Base-by-base conservation (phyloP, 352 stramenopile genomes). In the Pythium coloratum region DNA sequence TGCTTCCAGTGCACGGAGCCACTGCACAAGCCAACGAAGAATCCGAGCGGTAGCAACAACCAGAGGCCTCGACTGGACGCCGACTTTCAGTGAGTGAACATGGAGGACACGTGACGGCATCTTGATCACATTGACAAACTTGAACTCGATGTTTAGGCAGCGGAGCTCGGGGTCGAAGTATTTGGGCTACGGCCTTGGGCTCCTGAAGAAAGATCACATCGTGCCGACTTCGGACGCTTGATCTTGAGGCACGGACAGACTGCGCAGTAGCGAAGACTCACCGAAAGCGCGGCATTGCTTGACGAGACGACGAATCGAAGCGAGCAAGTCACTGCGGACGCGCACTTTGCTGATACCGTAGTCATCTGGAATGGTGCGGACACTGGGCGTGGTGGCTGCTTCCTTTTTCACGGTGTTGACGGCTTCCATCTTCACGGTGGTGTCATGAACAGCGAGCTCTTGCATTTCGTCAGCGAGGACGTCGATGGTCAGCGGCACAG, bases 131-230 rank as follows among this genome's bases (percentile, higher is more conserved):
- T 26, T 58, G n/a, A 2, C 16, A 40, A 13, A 13, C 3, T 20
- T 49, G 10, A 49, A 13, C 6, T 34, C 64, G 24, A 6, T 54
- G 24, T 51, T 6, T 47, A 90, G 76, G 44, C 80, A 82, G 63
- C 62, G 75, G 16, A 67, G 74, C 13, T 36, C 72, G 13, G 84
- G 84, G 0, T 92, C 84, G 14, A 92, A 92, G 55, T 94, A 91
- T 60, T 65, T 94, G 7, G 82, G 84, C 16, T 80, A 92, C 44
- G 84, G 84, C 6, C 77, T 94, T 8, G 86, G 86, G 9, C 62
- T 92, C 55, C 72, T 94, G n/a, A 92, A 92, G 73, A 88, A 80
- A 55, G 70, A 92, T 69, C 81, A 91, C 69, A 78, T 90, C 40
- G 76, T 89, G 8, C 64, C 67, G 8, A 64, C 70, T 12, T 81